Percentiles rank a stretch among this genome's conserved stretches.
These are phyloP conservation scores for Dunaliella primolecta DNA, from an alignment of 139 green algal genomes.

Conservation along the genomic window DNA sequence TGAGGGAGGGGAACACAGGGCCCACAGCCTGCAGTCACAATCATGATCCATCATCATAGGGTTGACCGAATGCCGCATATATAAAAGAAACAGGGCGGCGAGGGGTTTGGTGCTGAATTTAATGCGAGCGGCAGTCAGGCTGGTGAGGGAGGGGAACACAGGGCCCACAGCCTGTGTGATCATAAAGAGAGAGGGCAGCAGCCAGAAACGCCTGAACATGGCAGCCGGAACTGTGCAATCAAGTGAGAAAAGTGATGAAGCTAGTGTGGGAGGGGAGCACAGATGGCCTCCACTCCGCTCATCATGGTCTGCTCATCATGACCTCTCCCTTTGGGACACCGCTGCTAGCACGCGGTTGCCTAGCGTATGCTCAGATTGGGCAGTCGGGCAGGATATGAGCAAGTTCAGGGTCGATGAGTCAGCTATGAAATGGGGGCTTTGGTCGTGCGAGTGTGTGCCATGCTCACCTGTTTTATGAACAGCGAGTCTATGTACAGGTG, in stretches of 20 bases:
- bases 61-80: too few relatives aligned
- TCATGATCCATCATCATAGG: too few relatives aligned
- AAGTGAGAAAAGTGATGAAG: constrained; percentile 16
- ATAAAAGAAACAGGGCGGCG: constrained; percentile 20
- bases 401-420: too few relatives aligned
- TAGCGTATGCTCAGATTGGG: too few relatives aligned
- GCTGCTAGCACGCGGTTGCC: not conserved
- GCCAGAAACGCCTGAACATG: too few relatives aligned
- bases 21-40: constrained; percentile 7
- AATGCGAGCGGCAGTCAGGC: constrained; percentile 21
- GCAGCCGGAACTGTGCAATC: constrained; percentile 22
- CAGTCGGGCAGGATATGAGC: too few relatives aligned
- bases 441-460: too few relatives aligned
- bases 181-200: too few relatives aligned
- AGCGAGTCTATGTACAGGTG: constrained; percentile 30
- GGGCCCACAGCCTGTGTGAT: constrained; percentile 17
- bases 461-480: constrained; percentile 26
- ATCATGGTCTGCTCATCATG: too few relatives aligned
- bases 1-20: constrained; percentile 20
- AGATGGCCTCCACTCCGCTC: not conserved
- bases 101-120: constrained; percentile 28
- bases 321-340: too few relatives aligned
- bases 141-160: constrained; percentile 18
- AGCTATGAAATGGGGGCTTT: too few relatives aligned
- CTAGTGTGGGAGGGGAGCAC: constrained; percentile 16